These are phyloP conservation scores for Mortierella antarctica DNA, from an alignment of 192 early-diverging fungal species.

Conservation along the genomic window DNA sequence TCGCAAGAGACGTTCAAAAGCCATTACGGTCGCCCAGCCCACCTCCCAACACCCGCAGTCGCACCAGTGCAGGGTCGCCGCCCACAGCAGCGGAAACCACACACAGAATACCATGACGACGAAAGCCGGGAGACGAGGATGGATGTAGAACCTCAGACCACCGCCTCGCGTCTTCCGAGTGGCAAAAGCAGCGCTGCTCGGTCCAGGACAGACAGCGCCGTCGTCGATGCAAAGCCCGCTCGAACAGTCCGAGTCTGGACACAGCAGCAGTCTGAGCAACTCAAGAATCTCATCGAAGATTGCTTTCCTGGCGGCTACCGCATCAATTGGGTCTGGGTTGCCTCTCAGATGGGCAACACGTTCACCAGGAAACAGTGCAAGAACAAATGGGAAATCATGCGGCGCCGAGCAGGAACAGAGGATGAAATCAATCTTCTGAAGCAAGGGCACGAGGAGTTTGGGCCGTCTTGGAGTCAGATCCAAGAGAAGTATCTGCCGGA, in stretches of 20 bases:
- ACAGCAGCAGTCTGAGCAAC: conserved; percentile 42
- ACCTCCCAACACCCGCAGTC: not conserved
- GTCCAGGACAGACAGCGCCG: not conserved
- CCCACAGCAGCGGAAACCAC: not conserved
- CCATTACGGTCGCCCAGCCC: not conserved
- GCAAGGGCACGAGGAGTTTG: conserved; percentile 40
- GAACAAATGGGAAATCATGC: conserved; percentile 56
- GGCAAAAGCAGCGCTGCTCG: conserved; percentile 1
- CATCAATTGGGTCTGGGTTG: conserved; percentile 55
- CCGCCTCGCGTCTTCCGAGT: conserved; percentile 15
- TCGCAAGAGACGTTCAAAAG: conserved; percentile 23
- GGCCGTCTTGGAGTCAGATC: conserved; percentile 38
- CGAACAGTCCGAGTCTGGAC: conserved; percentile 50
- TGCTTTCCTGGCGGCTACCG: conserved; percentile 50
- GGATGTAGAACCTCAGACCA: not conserved
- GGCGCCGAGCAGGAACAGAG: conserved; percentile 40
- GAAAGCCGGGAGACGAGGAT: conserved; percentile 11
- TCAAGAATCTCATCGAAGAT: conserved; percentile 47
- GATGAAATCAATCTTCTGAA: conserved; percentile 32
- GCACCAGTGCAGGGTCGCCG: conserved; percentile 2
- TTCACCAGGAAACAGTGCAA: conserved; percentile 53
- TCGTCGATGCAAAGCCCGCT: conserved; percentile 29
- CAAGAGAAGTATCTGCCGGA: conserved; percentile 53
- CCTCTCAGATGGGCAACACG: conserved; percentile 51
- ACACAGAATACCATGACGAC: conserved; percentile 5